Evolutionary conservation across 805 yeast species (phyloP).

Genomic region (Cyberlindnera amylophila): DNA sequence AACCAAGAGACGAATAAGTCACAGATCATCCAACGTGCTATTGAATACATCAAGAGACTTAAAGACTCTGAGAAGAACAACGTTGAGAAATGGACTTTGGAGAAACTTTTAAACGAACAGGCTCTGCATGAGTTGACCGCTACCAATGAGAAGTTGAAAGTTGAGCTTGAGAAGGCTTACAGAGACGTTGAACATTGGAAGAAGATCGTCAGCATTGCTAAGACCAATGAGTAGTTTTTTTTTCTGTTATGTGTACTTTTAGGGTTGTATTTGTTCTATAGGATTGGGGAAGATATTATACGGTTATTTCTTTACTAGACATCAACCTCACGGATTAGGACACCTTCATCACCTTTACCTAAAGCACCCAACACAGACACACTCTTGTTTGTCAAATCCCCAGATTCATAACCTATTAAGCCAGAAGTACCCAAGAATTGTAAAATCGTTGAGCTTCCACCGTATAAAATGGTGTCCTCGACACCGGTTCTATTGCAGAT

Average conservation of each 20-base stretch:
- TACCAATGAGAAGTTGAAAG: constrained; percentile 82
- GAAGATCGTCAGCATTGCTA: constrained; percentile 28
- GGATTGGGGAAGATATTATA: not conserved
- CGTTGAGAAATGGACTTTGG: constrained; percentile 93
- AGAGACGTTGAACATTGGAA: constrained; percentile 87
- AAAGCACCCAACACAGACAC: constrained; percentile 53
- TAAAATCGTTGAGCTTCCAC: constrained; percentile 58
- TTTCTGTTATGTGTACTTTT: not conserved
- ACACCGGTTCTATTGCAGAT: constrained; percentile 73
- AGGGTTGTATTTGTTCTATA: not conserved
- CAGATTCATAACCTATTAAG: constrained; percentile 20
- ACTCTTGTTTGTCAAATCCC: constrained; percentile 45
- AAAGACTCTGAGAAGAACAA: constrained; percentile 87
- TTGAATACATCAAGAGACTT: constrained; percentile 83
- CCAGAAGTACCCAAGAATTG: constrained; percentile 44
- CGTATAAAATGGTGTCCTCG: constrained; percentile 66
- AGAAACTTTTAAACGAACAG: constrained; percentile 88
- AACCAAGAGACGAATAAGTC: constrained; percentile 86
- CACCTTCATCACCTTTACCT: constrained; percentile 64
- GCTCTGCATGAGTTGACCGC: constrained; percentile 81
- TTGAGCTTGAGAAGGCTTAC: constrained; percentile 87
- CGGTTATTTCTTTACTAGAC: constrained; percentile 3
- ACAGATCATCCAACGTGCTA: constrained; percentile 81
- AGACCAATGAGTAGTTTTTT: not conserved
- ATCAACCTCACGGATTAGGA: constrained; percentile 56